phyloP scores from a whole-genome alignment of 257 asterid species.

The Lycium barbarum region DNA sequence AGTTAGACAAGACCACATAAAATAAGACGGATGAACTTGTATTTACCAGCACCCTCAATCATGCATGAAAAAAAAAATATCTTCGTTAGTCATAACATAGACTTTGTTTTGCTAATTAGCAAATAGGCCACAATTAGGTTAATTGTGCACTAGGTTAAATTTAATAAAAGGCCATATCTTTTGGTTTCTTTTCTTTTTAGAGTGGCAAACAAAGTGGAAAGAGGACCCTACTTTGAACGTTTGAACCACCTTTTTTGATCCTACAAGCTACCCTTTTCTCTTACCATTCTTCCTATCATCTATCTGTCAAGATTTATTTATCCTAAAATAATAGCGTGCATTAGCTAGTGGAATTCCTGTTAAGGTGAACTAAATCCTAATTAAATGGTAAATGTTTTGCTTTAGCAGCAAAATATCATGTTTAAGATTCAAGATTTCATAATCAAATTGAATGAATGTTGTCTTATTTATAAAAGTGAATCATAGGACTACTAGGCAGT shows the following conservation, averaged over 20 bases:
- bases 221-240: conserved; percentile 35
- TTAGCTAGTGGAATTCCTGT: conserved; percentile 38
- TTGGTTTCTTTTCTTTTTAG: not conserved
- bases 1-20: not conserved
- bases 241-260: conserved; percentile 31
- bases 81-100: not conserved
- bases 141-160: not conserved
- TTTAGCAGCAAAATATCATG: not conserved
- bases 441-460: conserved; percentile 31
- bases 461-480: conserved; percentile 32
- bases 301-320: conserved; percentile 24
- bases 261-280: conserved; percentile 24
- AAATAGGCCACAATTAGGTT: conserved; percentile 26
- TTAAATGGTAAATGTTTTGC: not conserved
- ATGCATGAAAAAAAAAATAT: conserved; percentile 22
- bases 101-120: not conserved
- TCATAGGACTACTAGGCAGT: conserved; percentile 41
- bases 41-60: not conserved
- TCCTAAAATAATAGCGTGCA: not conserved
- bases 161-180: not conserved
- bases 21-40: not conserved
- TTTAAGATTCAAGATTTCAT: conserved; percentile 30
- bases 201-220: conserved; percentile 39
- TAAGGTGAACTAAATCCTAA: not conserved
- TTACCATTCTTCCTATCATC: conserved; percentile 32